Base-by-base conservation (phyloP, 2,329 filamentous ascomycete genomes). In the Cladosporium sp. region DNA sequence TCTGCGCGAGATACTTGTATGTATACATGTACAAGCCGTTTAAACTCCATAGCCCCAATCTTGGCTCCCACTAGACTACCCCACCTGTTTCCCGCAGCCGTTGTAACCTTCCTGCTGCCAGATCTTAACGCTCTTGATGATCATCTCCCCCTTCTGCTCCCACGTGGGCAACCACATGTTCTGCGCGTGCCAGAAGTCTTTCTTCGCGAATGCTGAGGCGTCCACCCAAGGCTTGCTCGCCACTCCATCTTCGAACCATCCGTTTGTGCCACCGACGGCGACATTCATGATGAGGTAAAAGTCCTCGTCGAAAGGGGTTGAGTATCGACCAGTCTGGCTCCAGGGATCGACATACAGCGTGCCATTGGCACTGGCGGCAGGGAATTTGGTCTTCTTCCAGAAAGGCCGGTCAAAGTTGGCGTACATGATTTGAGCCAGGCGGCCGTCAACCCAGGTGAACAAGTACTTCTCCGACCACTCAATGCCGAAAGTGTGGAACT, bases 401-500 rank as follows among this genome's bases (percentile, higher is more conserved):
- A 80, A 75, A 6, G 76, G 74, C 69, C 74, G 72, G 71, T 78
- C 70, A 72, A 79, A 78, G 66, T 79, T 91, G 71, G 86, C 89
- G 81, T 93, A 96, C 68, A 92, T 84, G 61, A 94, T 91, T 77
- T 94, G 91, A 32, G 93, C 82, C 24, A 96, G 86, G 14, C 90
- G 88, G 55, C 86, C 90, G 83, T 95, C 90, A 81, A 96, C 85
- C 76, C 93, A 96, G 28, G 91, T 93, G 81, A 94, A 96, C 67
- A 95, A 81, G 77, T 96, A 95, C 78, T 93, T 94, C 72, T 94
- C 86, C 61, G 88, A 92, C 92, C 92, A 96, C 79, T 96, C 92
- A 2, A 96, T 78, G 15, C 92, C 92, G 73, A 88, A 96, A 0
- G 86, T 92, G 80, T 96, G 91, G 81, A 88, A 92, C 28, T 80